Evolutionary conservation across 352 stramenopile species (phyloP), one percentile per base, ranked within the genome.

Genomic region (Pythium plurisporium): DNA sequence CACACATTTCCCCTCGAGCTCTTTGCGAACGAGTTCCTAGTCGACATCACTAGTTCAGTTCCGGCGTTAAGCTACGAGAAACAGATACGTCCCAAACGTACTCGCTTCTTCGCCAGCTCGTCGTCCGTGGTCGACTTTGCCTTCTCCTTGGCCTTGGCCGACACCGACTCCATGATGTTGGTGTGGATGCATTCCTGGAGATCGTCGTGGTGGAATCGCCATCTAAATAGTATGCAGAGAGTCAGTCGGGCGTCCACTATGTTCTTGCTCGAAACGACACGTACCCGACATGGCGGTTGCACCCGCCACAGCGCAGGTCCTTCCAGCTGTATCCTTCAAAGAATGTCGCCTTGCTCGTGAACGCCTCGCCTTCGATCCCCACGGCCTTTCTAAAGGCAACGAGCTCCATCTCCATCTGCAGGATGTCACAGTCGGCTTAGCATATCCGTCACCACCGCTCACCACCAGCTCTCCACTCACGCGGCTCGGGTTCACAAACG

Each of bases 281-380:
- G 25, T 44, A 94, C 80, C 84, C 82, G 27, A 94, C 63, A 36
- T 91, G 81, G 48, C 78, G 70, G 45, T 90, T 89, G 70, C 85
- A 94, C 48, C 73, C 72, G 54, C 56, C 64, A 55, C 85, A 94
- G 54, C 70, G 78, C 64, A 92, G 67, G 42, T 89, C 80, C 14
- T 77, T 77, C 76, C 75, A 94, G 59, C 80, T 91, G 74, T 92
- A 94, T 46, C 79, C 65, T 20, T 90, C 76, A 56, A 94, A 94
- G 50, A 93, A 77, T 51, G 82, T 87, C 45, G 82, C 74, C 26
- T 82, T 82, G 54, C 79, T 89, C 23, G 82, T 86, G 59, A 82
- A 90, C 9, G 58, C 55, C 9, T 92, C 81, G 15, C 72, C 62
- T 34, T 87, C 75, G 38, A 89, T 22, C 19, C 72, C 82, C 8